These are phyloP conservation scores for Hypericum perforatum DNA, from an alignment of 345 rosid genomes.

Conservation along the genomic window DNA sequence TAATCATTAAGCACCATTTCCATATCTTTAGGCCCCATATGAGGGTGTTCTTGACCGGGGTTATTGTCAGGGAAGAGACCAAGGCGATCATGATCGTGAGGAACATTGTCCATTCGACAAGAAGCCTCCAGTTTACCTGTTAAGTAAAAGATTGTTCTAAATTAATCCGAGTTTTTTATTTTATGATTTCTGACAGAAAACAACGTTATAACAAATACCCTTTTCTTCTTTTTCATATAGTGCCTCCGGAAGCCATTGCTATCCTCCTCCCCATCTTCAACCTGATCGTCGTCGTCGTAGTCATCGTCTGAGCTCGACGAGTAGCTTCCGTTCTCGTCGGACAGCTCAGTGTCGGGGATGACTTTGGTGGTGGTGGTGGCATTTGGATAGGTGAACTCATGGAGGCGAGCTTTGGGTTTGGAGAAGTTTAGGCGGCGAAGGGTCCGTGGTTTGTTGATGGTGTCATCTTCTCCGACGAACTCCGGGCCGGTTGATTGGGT, in stretches of 20 bases:
- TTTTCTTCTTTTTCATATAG: conserved; percentile 15
- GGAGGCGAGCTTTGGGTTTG: conserved; percentile 42
- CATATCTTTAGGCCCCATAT: conserved; percentile 29
- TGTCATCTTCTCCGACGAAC: too few species aligned
- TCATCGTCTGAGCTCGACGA: conserved; percentile 8
- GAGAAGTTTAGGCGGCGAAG: conserved; percentile 30
- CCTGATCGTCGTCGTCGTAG: conserved; percentile 14
- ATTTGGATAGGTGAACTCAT: conserved; percentile 17
- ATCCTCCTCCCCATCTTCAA: conserved; percentile 4
- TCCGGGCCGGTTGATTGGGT: too few species aligned
- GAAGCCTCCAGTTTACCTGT: conserved; percentile 8
- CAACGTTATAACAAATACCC: too few species aligned
- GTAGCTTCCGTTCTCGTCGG: background rate
- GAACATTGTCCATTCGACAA: conserved; percentile 29
- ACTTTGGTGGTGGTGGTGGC: conserved; percentile 9
- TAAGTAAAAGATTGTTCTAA: too few species aligned
- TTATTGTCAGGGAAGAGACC: conserved; percentile 25
- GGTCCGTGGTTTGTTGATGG: background rate
- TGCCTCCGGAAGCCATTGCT: background rate
- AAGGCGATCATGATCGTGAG: conserved; percentile 27
- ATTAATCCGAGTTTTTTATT: too few species aligned
- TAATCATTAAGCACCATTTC: conserved; percentile 45
- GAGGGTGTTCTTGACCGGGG: conserved; percentile 5
- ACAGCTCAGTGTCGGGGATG: conserved; percentile 8
- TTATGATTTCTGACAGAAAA: too few species aligned